Base-by-base conservation (phyloP, 345 rosid genomes). In the Rhizophora apiculata region DNA sequence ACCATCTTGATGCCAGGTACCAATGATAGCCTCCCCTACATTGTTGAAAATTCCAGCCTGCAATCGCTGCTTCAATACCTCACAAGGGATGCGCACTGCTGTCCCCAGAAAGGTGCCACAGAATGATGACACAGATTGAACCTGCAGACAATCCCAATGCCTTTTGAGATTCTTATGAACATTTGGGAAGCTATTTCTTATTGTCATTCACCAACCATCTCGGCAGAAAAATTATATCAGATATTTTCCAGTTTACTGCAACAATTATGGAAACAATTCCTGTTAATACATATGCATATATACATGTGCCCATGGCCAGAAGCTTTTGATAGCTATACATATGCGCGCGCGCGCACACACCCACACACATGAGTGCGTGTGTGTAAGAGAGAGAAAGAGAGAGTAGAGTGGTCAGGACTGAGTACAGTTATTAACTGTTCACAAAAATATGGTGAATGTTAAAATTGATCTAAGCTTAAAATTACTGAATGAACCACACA, bases 1-100 rank as follows among this genome's bases (percentile, higher is more conserved):
- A 70, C 99, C 99, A 79, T 95, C 99, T 76, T 87, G 94, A 30
- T 84, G 83, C 99, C 97, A 95, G 15, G 99, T 92, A 58, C 91
- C 97, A 55, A 89, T 78, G 49, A 95, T 77, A 62, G 96, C 99
- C 79, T 92, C 91, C 69, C 97, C 97, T 0, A 92, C 96, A 77
- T 90, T 90, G 76, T 92, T 83, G 56, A 86, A 95, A 67, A 95
- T 71, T 51, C 94, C 94, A 43, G 99, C 99, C 75, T 95, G 99
- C 74, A 87, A 82, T 43, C 99, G 89, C 83, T 95, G 99, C 85
- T 95, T 95, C 80, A 95, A 80, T 75, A 95, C 99, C 83, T 95
- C 99, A 69, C 97, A 90, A 2, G 99, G 99, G 67, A 95, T 90
- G 71, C 99, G 85, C 68, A 90, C 90, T 51, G 94, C 93, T n/a